Evolutionary conservation across 495 filamentous ascomycete genomes (phyloP).

Genomic region (Neurospora sp.): DNA sequence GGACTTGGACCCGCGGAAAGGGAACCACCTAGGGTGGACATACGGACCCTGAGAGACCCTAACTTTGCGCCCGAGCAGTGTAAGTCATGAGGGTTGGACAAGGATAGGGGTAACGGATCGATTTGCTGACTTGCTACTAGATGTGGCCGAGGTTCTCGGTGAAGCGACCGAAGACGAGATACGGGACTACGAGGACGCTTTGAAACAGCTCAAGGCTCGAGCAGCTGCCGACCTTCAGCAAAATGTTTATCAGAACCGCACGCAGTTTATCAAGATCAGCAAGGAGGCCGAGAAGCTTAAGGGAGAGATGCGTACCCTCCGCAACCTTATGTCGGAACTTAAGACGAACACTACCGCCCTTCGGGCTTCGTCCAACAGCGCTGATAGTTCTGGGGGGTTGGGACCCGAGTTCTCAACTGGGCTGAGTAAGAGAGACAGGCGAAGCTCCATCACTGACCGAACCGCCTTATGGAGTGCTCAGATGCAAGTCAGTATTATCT

Average conservation of each 20-base stretch:
- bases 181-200: slow-evolving; percentile 61
- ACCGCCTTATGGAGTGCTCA: slow-evolving; percentile 92
- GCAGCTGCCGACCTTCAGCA: slow-evolving; percentile 86
- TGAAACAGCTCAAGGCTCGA: slow-evolving; percentile 70
- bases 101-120: not conserved
- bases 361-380: slow-evolving; percentile 50
- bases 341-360: slow-evolving; percentile 62
- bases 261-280: slow-evolving; percentile 97
- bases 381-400: slow-evolving; percentile 11
- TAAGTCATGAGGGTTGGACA: not conserved
- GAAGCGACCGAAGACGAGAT: slow-evolving; percentile 95
- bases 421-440: slow-evolving; percentile 55
- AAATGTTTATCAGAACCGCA: slow-evolving; percentile 95
- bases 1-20: slow-evolving; percentile 1
- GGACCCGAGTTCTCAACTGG: slow-evolving; percentile 33
- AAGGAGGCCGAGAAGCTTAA: slow-evolving; percentile 98
- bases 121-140: not conserved
- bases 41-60: slow-evolving; percentile 69
- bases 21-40: slow-evolving; percentile 45
- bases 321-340: slow-evolving; percentile 81
- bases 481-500: slow-evolving; percentile 37
- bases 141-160: slow-evolving; percentile 69
- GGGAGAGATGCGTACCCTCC: slow-evolving; percentile 84
- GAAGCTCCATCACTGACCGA: slow-evolving; percentile 84
- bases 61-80: slow-evolving; percentile 62